Base-by-base conservation (phyloP, 2,329 filamentous ascomycete genomes). In the Colletotrichum eleusines region DNA sequence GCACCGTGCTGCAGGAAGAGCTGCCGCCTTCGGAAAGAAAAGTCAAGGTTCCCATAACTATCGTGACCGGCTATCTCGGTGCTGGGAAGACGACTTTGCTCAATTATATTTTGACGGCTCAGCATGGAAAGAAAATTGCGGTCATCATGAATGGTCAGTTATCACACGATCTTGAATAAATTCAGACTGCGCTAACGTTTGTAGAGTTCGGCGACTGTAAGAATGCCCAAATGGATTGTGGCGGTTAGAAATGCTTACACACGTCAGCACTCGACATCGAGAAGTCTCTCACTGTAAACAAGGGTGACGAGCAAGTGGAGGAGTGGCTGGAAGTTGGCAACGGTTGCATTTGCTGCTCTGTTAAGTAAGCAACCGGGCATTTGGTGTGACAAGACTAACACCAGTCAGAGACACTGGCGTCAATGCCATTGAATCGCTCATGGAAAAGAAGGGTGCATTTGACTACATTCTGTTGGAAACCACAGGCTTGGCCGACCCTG, bases 381-480 rank as follows among this genome's bases (percentile, higher is more conserved):
- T 48, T 2, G 53, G 11, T 38, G 5, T 35, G 14, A 11, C 35
- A 18, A 42, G 33, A 48, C 31, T 26, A 9, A 48, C 54, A 31
- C 26, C 3, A 53, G 50, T 26, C 55, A 95, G 93, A 83, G 96
- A 99, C 79, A 90, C 92, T 0, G 96, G 96, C 16, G 95, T 99
- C 46, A 94, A 94, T 74, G 96, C 96, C 44, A 97, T 99, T 65
- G 96, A 99, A 83, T 94, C 94, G 1, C 85, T 99, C 3, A 98
- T 99, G 94, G 93, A 95, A 74, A 94, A 94, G 77, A 94, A 93
- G 74, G 95, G 95, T 60, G 91, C 91, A 5, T 99, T 99, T 78
- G 96, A 99, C 83, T 99, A 98, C 82, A 98, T 99, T 74, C 88
- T 99, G 2, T 90, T 99, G 1, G 96, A 99, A 80, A 99, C 96